These are phyloP conservation scores for Neurospora sp. DNA, from an alignment of 495 filamentous ascomycete genomes.

Conservation along the genomic window DNA sequence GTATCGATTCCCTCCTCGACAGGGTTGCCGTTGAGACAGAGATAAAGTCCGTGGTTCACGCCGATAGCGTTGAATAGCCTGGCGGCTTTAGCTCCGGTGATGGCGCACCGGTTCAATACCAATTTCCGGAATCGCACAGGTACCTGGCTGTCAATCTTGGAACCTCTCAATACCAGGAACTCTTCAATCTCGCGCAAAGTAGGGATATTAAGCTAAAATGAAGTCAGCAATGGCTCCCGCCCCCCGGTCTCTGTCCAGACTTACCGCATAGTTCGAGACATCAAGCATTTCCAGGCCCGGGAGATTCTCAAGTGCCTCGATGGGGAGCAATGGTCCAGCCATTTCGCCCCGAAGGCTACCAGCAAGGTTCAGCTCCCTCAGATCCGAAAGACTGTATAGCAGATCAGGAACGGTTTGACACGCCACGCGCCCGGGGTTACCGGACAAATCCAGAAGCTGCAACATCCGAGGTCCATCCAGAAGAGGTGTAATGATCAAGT, in stretches of 20 bases:
- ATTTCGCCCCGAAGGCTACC: conserved; percentile 71
- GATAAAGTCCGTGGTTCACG: conserved; percentile 54
- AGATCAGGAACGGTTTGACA: conserved; percentile 14
- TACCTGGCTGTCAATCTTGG: conserved; percentile 50
- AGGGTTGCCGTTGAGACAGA: conserved; percentile 72
- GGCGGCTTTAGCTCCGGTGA: conserved; percentile 70
- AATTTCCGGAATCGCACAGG: conserved; percentile 60
- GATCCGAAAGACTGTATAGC: conserved; percentile 10
- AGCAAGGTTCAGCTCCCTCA: conserved; percentile 53
- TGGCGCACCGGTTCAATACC: conserved; percentile 65
- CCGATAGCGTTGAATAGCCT: conserved; percentile 68
- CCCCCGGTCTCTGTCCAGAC: neutral
- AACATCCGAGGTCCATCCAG: conserved; percentile 8
- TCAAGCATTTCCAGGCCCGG: conserved; percentile 47
- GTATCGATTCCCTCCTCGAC: conserved; percentile 61
- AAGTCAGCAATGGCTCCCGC: neutral
- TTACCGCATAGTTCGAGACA: conserved; percentile 59
- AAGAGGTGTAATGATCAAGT: conserved; percentile 37
- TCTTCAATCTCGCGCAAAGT: conserved; percentile 47
- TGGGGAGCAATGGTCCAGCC: conserved; percentile 16
- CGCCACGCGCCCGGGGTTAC: conserved; percentile 64
- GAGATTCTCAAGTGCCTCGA: conserved; percentile 10
- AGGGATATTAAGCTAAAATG: conserved; percentile 36
- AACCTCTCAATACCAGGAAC: conserved; percentile 22
- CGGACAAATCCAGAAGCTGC: conserved; percentile 52